Evolutionary conservation across 2,329 filamentous ascomycete genomes (phyloP).

Genomic region (Ophiostoma sp.): DNA sequence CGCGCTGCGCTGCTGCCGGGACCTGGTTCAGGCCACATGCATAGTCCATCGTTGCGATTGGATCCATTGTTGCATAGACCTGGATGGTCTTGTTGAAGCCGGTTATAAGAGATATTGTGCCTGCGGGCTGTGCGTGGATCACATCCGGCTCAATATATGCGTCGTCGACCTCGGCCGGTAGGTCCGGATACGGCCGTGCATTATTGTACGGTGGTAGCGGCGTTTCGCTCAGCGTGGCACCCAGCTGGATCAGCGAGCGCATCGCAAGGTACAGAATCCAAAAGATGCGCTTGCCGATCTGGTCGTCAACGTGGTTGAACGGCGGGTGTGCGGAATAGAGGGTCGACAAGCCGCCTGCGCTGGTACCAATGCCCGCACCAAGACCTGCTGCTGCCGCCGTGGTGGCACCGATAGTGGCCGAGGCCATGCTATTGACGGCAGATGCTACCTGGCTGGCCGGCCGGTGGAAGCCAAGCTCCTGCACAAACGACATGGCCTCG

Average conservation of each 20-base stretch:
- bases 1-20: constrained; percentile 72
- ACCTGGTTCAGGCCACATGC: constrained; percentile 73
- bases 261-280: constrained; percentile 76
- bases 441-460: constrained; percentile 33
- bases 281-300: constrained; percentile 73
- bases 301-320: constrained; percentile 62
- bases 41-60: constrained; percentile 71
- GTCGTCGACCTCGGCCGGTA: constrained; percentile 79
- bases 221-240: constrained; percentile 63
- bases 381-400: background rate
- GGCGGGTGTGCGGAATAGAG: constrained; percentile 26
- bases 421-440: background rate
- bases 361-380: background rate
- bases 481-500: constrained; percentile 64
- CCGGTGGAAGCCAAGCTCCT: constrained; percentile 57
- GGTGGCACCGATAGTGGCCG: background rate
- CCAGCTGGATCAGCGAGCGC: constrained; percentile 71
- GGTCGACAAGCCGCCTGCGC: background rate
- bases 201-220: constrained; percentile 69
- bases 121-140: constrained; percentile 63
- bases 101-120: constrained; percentile 62
- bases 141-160: constrained; percentile 68
- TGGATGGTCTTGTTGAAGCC: constrained; percentile 77
- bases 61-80: constrained; percentile 75
- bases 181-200: constrained; percentile 66